A percentile compares a stretch with the other conserved stretches of the same genome.
phyloP scores from a whole-genome alignment of 345 rosid genomes.

The Brassica cretica region DNA sequence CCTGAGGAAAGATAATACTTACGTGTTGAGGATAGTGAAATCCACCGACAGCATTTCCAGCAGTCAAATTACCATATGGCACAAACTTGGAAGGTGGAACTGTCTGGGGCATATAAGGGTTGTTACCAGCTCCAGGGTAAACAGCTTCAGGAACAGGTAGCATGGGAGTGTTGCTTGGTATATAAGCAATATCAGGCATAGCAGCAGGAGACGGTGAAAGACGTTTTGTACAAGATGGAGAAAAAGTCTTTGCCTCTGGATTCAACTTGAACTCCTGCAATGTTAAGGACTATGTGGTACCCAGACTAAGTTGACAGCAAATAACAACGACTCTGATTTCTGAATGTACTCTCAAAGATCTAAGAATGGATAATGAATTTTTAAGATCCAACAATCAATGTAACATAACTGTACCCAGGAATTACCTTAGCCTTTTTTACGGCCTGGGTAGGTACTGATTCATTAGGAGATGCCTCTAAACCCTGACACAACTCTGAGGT shows the following conservation, averaged over 20 bases:
- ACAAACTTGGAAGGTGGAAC: slow-evolving; percentile 54
- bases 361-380: slow-evolving; percentile 1
- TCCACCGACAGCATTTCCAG: slow-evolving; percentile 49
- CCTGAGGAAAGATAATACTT: slow-evolving; percentile 37
- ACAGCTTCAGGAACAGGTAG: slow-evolving; percentile 49
- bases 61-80: slow-evolving; percentile 52
- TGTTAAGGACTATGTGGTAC: background rate
- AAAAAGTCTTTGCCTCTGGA: slow-evolving; percentile 76
- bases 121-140: slow-evolving; percentile 56
- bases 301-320: slow-evolving; percentile 8
- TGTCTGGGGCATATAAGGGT: slow-evolving; percentile 54
- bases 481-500: slow-evolving; percentile 41
- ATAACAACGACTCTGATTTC: background rate
- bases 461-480: slow-evolving; percentile 44
- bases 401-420: too few species aligned
- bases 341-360: background rate
- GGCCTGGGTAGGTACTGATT: slow-evolving; percentile 47
- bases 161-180: slow-evolving; percentile 52
- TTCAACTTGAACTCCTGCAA: slow-evolving; percentile 85
- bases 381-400: too few species aligned
- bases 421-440: slow-evolving; percentile 34
- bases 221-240: slow-evolving; percentile 61
- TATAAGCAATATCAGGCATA: slow-evolving; percentile 46
- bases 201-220: slow-evolving; percentile 49
- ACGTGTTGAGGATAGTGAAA: slow-evolving; percentile 62